Conservation (phyloP, 1,284 basidiomycete species). For the Leccinum pseudoinsigne region DNA sequence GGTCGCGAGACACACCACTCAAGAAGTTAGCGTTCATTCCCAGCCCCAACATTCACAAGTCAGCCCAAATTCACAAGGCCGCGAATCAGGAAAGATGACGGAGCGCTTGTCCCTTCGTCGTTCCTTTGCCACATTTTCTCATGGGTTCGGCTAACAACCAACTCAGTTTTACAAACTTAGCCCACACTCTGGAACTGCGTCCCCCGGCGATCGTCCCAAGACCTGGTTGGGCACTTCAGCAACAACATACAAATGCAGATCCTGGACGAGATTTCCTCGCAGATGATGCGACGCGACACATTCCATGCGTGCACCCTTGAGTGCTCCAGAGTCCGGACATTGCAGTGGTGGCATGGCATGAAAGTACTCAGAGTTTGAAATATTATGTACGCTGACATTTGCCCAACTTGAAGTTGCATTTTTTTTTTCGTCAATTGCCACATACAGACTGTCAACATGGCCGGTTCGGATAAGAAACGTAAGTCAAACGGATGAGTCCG, state of each 20-base stretch:
- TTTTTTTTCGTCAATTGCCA: background rate
- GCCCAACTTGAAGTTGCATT: background rate
- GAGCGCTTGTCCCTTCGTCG: background rate
- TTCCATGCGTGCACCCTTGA: too few relatives aligned
- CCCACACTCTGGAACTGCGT: background rate
- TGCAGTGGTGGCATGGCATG: too few relatives aligned
- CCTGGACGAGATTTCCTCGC: too few relatives aligned
- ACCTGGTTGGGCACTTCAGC: too few relatives aligned
- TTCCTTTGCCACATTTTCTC: conserved; percentile 11
- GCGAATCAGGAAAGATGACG: background rate
- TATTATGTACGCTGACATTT: background rate
- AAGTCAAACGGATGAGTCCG: background rate
- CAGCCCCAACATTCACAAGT: background rate
- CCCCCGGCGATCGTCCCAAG: background rate
- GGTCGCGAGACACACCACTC: background rate
- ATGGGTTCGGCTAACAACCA: conserved; percentile 4
- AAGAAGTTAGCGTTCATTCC: background rate
- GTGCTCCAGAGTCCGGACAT: too few relatives aligned
- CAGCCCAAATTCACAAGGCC: conserved; percentile 4
- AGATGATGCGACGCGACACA: too few relatives aligned
- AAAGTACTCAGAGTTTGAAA: background rate
- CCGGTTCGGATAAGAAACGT: background rate
- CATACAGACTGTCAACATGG: background rate
- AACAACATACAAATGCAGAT: too few relatives aligned
- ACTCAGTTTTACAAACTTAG: background rate